Evolutionary conservation across 139 green algal species (phyloP), one percentile per base, ranked within the genome.

Genomic region (Tetraselmis striata): DNA sequence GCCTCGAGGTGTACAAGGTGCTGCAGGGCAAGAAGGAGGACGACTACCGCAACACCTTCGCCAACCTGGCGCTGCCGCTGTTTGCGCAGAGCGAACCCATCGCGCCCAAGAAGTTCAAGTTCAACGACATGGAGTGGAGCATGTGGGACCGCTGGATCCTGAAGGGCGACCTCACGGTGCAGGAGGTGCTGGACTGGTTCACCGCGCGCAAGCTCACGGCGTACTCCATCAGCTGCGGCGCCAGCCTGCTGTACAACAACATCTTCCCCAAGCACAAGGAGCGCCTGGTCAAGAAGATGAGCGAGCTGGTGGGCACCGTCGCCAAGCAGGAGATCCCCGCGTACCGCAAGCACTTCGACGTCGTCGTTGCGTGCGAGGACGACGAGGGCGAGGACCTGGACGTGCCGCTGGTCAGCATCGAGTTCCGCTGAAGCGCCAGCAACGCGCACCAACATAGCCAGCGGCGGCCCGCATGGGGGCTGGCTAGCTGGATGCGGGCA

Each of bases 201-300:
- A 83, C 79, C 24, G 90, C 83, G 23, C 87, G 77, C 30, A 87
- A 87, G 59, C 88, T 99, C 77, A 92, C 86, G 18, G 94, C 94
- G 1, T 99, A 99, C 91, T 95, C 87, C 85, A 97, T 99, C 82
- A 97, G 92, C 25, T 97, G 90, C 75, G 97, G 96, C 24, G 89
- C 94, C 59, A 88, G 86, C 24, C 91, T 99, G 80, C 84, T 99
- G 30, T 99, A 98, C 89, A 99, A 98, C 91, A 95, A 95, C 88
- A 95, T 99, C 84, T 99, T 99, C 89, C 95, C 96, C 59, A 98
- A 95, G 84, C 97, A 99, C 91, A 95, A 94, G 77, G 95, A 98
- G 83, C 86, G 97, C 18, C 90, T 99, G 23, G 83, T 81, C 77
- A 94, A 94, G 82, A 95, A 93, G 84, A 88, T 93, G 83, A 87